Conservation (phyloP, 192 early-diverging fungal species). For the Rhizophlyctis rosea region DNA sequence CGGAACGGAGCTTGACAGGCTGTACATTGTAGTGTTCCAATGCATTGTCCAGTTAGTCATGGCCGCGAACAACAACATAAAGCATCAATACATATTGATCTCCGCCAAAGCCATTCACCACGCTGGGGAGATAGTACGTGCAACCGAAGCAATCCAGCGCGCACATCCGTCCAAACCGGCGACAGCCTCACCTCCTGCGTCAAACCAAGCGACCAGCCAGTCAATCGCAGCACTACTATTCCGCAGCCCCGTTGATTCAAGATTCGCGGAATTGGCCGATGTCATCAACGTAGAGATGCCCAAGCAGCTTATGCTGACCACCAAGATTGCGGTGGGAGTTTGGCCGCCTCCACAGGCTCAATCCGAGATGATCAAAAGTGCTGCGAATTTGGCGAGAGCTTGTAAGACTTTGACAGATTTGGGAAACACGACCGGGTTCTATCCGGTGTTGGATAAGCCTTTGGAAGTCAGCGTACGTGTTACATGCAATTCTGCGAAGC, state of each 20-base stretch:
- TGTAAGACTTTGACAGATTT: slow-evolving; percentile 36
- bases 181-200: background rate
- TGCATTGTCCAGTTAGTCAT: slow-evolving; percentile 48
- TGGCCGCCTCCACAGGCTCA: slow-evolving; percentile 52
- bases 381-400: slow-evolving; percentile 31
- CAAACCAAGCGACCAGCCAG: background rate
- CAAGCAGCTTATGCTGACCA: slow-evolving; percentile 46
- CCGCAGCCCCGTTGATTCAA: slow-evolving; percentile 5
- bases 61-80: slow-evolving; percentile 55
- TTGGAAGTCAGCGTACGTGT: slow-evolving; percentile 35
- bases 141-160: slow-evolving; percentile 33
- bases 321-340: slow-evolving; percentile 51
- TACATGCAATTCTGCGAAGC: background rate
- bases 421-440: slow-evolving; percentile 40
- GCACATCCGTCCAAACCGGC: background rate
- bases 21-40: slow-evolving; percentile 47
- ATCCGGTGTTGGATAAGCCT: slow-evolving; percentile 34
- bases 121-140: slow-evolving; percentile 40
- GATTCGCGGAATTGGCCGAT: slow-evolving; percentile 23
- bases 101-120: slow-evolving; percentile 49
- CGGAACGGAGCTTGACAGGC: slow-evolving; percentile 48
- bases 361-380: slow-evolving; percentile 47
- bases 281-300: slow-evolving; percentile 31
- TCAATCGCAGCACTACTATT: background rate
- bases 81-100: slow-evolving; percentile 48